Evolutionary conservation across 2,329 filamentous ascomycete species (phyloP).

Genomic region (Rhinocladiella mackenziei): DNA sequence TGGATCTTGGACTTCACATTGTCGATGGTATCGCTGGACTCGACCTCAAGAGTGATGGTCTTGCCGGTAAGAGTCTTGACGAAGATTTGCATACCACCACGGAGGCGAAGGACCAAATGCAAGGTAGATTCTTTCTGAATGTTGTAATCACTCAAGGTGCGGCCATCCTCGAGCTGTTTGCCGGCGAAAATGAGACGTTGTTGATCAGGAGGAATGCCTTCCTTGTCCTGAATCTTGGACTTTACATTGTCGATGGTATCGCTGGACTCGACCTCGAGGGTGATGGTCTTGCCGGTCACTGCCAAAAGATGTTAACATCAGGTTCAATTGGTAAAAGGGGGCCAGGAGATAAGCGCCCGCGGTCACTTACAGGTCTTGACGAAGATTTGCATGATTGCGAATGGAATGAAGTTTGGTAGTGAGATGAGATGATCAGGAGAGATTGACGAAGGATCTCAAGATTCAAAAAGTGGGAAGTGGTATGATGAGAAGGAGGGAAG

Average conservation of each 20-base stretch:
- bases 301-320: slow-evolving; percentile 36
- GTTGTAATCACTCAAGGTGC: slow-evolving; percentile 54
- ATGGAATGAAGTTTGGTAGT: slow-evolving; percentile 15
- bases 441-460: neutral
- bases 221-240: slow-evolving; percentile 59
- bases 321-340: too few relatives aligned
- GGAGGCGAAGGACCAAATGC: slow-evolving; percentile 70
- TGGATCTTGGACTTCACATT: slow-evolving; percentile 97
- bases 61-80: slow-evolving; percentile 60
- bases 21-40: slow-evolving; percentile 82
- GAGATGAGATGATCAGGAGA: slow-evolving; percentile 19
- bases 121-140: slow-evolving; percentile 63
- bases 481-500: slow-evolving; percentile 31
- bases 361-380: slow-evolving; percentile 81
- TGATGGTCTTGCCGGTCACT: slow-evolving; percentile 60
- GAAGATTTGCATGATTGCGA: slow-evolving; percentile 85
- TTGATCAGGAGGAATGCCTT: slow-evolving; percentile 57
- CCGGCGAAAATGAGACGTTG: slow-evolving; percentile 57
- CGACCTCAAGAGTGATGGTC: slow-evolving; percentile 64
- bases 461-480: slow-evolving; percentile 21
- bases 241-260: slow-evolving; percentile 54
- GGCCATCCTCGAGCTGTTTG: slow-evolving; percentile 56
- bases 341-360: slow-evolving; percentile 31
- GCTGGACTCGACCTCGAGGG: slow-evolving; percentile 48
- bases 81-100: slow-evolving; percentile 50